A percentile compares a stretch with the other conserved stretches of the same genome.
Conservation (phyloP, 495 filamentous ascomycete genomes). For the Bacidia gigantensis region DNA sequence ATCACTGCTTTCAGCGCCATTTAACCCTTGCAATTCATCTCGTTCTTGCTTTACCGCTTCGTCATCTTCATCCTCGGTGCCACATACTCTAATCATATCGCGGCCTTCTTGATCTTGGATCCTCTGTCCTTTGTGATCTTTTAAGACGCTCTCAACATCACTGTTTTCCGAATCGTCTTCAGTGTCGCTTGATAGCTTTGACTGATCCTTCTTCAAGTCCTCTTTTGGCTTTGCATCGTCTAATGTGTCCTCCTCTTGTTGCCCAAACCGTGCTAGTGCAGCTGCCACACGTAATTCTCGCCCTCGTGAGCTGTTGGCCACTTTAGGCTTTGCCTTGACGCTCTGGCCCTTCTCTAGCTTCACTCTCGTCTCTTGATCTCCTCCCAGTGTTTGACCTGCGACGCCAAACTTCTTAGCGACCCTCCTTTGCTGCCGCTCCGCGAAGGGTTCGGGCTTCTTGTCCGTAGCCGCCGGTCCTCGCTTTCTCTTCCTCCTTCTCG, state of each 20-base stretch:
- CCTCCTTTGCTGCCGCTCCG: slow-evolving; percentile 25
- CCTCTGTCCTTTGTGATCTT: slow-evolving; percentile 45
- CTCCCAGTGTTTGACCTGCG: slow-evolving; percentile 51
- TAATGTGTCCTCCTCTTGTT: slow-evolving; percentile 22
- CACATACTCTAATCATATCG: slow-evolving; percentile 55
- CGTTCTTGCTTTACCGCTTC: slow-evolving; percentile 47
- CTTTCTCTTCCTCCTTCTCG: slow-evolving; percentile 17
- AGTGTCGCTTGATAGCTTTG: slow-evolving; percentile 10
- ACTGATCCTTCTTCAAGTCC: slow-evolving; percentile 15
- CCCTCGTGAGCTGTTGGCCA: slow-evolving; percentile 55
- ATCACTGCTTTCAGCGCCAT: not conserved
- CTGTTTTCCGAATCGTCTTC: slow-evolving; percentile 23
- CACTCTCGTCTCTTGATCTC: slow-evolving; percentile 44
- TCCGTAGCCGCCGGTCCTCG: slow-evolving; percentile 1
- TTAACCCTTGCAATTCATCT: slow-evolving; percentile 35
- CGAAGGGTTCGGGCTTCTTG: slow-evolving; percentile 15
- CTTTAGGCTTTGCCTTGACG: slow-evolving; percentile 47
- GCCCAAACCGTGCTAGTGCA: slow-evolving; percentile 58
- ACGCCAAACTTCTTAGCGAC: slow-evolving; percentile 65
- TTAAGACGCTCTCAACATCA: slow-evolving; percentile 17
- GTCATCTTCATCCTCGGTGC: slow-evolving; percentile 49
- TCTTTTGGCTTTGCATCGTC: slow-evolving; percentile 22
- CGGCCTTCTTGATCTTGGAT: slow-evolving; percentile 47
- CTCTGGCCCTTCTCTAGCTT: slow-evolving; percentile 52
- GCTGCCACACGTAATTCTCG: slow-evolving; percentile 64